A percentile compares a stretch with the other conserved stretches of the same genome.
Evolutionary conservation across 2,329 filamentous ascomycete genomes (phyloP).

Genomic region (Sclerotiophoma versabilis): DNA sequence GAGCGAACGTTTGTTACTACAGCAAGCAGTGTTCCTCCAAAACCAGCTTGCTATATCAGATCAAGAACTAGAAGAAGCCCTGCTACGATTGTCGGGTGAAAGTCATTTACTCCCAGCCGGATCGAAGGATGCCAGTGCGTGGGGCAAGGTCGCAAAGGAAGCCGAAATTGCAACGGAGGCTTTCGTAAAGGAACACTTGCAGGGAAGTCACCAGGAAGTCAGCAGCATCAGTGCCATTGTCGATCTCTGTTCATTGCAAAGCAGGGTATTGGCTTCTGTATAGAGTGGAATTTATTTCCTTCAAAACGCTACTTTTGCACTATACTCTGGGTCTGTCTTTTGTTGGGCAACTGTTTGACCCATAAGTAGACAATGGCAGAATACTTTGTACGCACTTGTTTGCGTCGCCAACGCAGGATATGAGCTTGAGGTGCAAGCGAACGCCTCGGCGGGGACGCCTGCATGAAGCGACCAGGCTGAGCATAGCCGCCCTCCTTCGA

Average conservation of each 20-base stretch:
- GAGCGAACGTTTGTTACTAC: slow-evolving; percentile 42
- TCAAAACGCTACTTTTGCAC: background rate
- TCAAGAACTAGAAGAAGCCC: slow-evolving; percentile 36
- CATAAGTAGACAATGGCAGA: no score
- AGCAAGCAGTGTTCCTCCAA: slow-evolving; percentile 46
- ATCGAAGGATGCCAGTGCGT: slow-evolving; percentile 33
- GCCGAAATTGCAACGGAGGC: slow-evolving; percentile 28
- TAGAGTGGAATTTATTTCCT: background rate
- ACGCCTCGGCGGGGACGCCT: no score
- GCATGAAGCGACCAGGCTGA: no score
- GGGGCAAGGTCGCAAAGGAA: slow-evolving; percentile 35
- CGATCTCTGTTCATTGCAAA: slow-evolving; percentile 40
- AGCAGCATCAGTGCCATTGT: slow-evolving; percentile 34
- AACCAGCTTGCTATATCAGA: slow-evolving; percentile 40
- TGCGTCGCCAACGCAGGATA: no score
- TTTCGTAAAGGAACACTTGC: slow-evolving; percentile 28
- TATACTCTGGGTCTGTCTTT: background rate
- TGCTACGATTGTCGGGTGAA: slow-evolving; percentile 48
- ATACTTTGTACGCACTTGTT: no score
- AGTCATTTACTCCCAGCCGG: slow-evolving; percentile 49
- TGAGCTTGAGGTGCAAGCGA: no score
- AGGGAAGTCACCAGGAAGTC: slow-evolving; percentile 34
- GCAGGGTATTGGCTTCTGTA: slow-evolving; percentile 25
- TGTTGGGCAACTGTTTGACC: no score
- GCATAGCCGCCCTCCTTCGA: no score